Evolutionary conservation across 495 filamentous ascomycete genomes (phyloP).

Genomic region (Paragyromitra xinjiangensis): DNA sequence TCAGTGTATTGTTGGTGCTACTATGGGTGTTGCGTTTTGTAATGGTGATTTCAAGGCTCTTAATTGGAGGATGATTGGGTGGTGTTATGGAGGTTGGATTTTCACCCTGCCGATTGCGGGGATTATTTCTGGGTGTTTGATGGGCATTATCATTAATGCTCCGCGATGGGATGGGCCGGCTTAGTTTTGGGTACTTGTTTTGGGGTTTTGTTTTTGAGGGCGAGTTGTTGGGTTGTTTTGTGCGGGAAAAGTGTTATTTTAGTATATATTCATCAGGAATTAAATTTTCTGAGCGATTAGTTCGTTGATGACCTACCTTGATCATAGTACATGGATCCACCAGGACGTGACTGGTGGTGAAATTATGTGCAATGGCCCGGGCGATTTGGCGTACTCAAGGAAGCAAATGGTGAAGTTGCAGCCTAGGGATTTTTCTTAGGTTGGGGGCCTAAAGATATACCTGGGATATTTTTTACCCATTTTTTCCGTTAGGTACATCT

Average conservation of each 20-base stretch:
- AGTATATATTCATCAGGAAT: background rate
- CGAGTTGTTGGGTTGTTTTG: no score
- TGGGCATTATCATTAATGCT: slow-evolving; percentile 69
- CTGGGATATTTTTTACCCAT: no score
- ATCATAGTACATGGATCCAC: no score
- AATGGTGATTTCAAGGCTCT: slow-evolving; percentile 67
- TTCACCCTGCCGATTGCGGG: slow-evolving; percentile 68
- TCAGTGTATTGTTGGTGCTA: slow-evolving; percentile 70
- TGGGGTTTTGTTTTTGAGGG: background rate
- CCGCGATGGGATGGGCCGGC: slow-evolving; percentile 58
- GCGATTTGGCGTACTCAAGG: no score
- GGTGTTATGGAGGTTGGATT: slow-evolving; percentile 69
- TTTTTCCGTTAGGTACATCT: no score
- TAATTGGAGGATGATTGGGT: slow-evolving; percentile 69
- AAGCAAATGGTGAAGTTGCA: no score
- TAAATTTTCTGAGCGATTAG: background rate
- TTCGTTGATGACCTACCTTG: no score
- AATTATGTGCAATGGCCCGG: no score
- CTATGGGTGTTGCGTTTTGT: slow-evolving; percentile 71
- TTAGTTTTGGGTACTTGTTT: background rate
- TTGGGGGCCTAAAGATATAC: no score
- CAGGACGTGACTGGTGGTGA: no score
- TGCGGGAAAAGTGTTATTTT: no score
- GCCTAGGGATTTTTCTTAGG: no score
- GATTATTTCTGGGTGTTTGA: slow-evolving; percentile 67